A percentile compares a stretch with the other conserved stretches of the same genome.
Evolutionary conservation across 257 asterid genomes (phyloP).

Genomic region (Solanum sejunctum): DNA sequence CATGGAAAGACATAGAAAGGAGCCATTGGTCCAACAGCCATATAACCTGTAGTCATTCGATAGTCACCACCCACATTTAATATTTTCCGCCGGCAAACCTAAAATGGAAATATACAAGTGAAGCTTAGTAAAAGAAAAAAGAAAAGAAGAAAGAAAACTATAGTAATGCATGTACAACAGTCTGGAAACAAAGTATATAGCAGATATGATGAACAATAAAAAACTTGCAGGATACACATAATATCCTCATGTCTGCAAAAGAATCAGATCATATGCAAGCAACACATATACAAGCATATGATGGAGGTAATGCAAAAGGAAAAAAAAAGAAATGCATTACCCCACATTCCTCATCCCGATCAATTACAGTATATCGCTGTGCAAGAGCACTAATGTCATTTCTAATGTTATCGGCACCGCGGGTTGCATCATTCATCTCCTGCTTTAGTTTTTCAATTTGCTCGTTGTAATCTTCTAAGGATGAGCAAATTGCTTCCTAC

Average conservation of each 20-base stretch:
- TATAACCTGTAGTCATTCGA: slow-evolving; percentile 56
- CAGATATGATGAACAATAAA: neutral
- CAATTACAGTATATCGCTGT: slow-evolving; percentile 78
- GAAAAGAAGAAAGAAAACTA: neutral
- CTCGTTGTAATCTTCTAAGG: slow-evolving; percentile 92
- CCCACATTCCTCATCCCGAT: slow-evolving; percentile 93
- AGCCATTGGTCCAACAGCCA: slow-evolving; percentile 79
- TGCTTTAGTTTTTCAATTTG: slow-evolving; percentile 92
- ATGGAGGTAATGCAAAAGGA: neutral
- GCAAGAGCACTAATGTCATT: slow-evolving; percentile 89
- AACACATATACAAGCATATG: neutral
- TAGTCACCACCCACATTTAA: slow-evolving; percentile 54
- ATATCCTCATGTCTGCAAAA: neutral
- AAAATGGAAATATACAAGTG: slow-evolving; percentile 6
- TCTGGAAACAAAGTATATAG: neutral
- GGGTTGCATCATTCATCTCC: slow-evolving; percentile 98
- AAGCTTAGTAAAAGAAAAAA: neutral
- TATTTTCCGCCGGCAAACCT: slow-evolving; percentile 82
- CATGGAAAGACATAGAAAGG: slow-evolving; percentile 91
- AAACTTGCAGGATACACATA: neutral
- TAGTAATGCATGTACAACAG: neutral
- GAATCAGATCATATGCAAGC: neutral
- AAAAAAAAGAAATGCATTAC: slow-evolving; percentile 27
- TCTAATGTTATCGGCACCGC: slow-evolving; percentile 93
- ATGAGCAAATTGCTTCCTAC: slow-evolving; percentile 95